phyloP scores from a whole-genome alignment of 352 stramenopile genomes.

The Peronospora destructor region DNA sequence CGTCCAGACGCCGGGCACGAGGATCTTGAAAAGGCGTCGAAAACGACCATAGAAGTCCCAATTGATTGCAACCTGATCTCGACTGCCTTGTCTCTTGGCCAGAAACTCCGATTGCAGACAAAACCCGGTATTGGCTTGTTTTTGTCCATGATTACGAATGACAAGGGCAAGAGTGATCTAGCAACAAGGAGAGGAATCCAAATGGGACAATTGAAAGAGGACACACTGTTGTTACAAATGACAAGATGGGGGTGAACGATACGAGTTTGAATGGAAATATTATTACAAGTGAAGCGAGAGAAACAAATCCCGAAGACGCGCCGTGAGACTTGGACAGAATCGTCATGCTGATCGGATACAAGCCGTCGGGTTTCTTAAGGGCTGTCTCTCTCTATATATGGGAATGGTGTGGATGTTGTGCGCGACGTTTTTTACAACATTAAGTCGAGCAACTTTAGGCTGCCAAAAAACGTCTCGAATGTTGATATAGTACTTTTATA shows the following conservation, averaged over 20 bases:
- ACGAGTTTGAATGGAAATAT: not conserved
- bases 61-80: constrained; percentile 66
- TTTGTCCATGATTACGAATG: constrained; percentile 59
- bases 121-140: constrained; percentile 41
- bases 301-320: constrained; percentile 32
- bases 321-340: constrained; percentile 54
- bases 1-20: constrained; percentile 62
- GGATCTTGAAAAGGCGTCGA: constrained; percentile 60
- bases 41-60: constrained; percentile 62
- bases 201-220: constrained; percentile 6
- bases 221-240: not conserved
- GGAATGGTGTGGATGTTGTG: too few species aligned
- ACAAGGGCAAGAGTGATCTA: constrained; percentile 54
- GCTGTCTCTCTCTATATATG: too few species aligned
- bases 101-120: constrained; percentile 61
- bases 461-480: too few species aligned
- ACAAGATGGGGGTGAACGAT: too few species aligned
- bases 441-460: too few species aligned
- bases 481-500: too few species aligned
- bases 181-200: too few species aligned
- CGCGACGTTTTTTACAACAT: too few species aligned
- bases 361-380: too few species aligned
- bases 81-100: constrained; percentile 63
- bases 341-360: too few species aligned
- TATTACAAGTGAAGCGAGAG: constrained; percentile 41